phyloP scores from a whole-genome alignment of 495 filamentous ascomycete species.

The Sphaerosporella brunnea region DNA sequence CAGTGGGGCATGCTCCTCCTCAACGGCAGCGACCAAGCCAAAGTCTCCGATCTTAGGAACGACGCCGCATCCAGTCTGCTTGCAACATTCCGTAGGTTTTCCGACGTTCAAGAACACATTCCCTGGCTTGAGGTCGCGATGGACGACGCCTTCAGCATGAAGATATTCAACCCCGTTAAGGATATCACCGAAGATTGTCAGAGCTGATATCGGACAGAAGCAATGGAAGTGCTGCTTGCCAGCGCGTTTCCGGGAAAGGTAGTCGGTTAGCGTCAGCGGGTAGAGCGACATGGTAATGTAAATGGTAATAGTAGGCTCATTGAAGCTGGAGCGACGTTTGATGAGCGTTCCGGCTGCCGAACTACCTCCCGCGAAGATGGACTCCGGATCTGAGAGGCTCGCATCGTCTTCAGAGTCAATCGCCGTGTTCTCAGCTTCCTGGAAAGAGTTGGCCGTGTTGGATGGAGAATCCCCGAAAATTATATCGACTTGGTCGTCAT shows the following conservation, averaged over 20 bases:
- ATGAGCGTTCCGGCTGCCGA: not conserved
- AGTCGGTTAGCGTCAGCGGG: constrained; percentile 31
- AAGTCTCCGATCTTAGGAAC: constrained; percentile 39
- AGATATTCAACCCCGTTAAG: constrained; percentile 74
- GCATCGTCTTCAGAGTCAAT: too few species aligned
- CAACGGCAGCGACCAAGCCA: constrained; percentile 31
- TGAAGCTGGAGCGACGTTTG: not conserved
- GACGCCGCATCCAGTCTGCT: not conserved
- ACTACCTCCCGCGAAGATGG: not conserved
- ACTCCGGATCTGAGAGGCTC: too few species aligned
- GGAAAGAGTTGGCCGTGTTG: too few species aligned
- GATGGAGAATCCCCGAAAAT: too few species aligned
- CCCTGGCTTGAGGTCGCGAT: constrained; percentile 97
- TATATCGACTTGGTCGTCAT: too few species aligned
- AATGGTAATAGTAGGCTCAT: constrained; percentile 30
- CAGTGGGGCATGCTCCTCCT: not conserved
- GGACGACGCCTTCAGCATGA: constrained; percentile 74
- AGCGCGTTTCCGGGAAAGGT: constrained; percentile 20
- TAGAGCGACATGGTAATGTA: constrained; percentile 41
- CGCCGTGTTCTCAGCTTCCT: too few species aligned
- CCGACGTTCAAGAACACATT: constrained; percentile 76
- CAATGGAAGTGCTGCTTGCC: constrained; percentile 27
- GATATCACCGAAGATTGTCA: constrained; percentile 35
- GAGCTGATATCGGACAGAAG: constrained; percentile 33
- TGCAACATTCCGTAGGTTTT: not conserved